Evolutionary conservation across 2,329 filamentous ascomycete species (phyloP), one percentile per base, ranked within the genome.

Genomic region (Chrysoporthe cubensis): DNA sequence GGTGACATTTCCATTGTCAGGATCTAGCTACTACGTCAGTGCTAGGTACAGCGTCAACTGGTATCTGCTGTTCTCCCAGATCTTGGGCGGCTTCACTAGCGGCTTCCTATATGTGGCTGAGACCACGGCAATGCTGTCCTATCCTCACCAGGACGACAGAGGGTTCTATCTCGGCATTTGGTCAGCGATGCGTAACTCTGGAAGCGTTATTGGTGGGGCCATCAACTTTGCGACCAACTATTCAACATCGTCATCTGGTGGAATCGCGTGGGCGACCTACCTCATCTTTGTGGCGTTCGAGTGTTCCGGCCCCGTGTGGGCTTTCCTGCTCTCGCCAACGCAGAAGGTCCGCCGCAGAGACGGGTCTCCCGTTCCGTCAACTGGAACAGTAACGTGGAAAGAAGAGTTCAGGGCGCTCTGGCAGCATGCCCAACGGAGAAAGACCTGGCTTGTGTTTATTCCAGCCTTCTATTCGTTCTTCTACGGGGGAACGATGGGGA

Each of bases 381-480:
- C 70, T 0, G 71, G 65, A 4, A 64, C 46, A 1, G 66, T 71
- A 18, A 66, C 71, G 0, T 72, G 71, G 71, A 60, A 56, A 37
- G 69, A 69, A 40, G 75, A 75, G 52, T 72, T 76, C 46, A 52
- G 65, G 2, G 72, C 71, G 0, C 70, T 76, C 4, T 71, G 70
- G 60, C 68, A 67, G 13, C 71, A 75, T 26, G 46, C 72, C 14
- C 70, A 73, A 46, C 66, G 71, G 8, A 74, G 71, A 34, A 76
- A 77, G 72, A 75, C 74, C 34, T 62, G 72, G 75, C 75, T 78
- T 4, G 72, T 78, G 52, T 75, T 76, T 59, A 66, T 78, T 9
- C 77, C 77, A 0, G 73, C 76, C 1, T 78, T 79, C 68, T 79
- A 78, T 71, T 78, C 77, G 1, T 80, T 79, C 73, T 80, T 79